Conservation (phyloP, 805 yeast species). For the Kodamaea leandrae region DNA sequence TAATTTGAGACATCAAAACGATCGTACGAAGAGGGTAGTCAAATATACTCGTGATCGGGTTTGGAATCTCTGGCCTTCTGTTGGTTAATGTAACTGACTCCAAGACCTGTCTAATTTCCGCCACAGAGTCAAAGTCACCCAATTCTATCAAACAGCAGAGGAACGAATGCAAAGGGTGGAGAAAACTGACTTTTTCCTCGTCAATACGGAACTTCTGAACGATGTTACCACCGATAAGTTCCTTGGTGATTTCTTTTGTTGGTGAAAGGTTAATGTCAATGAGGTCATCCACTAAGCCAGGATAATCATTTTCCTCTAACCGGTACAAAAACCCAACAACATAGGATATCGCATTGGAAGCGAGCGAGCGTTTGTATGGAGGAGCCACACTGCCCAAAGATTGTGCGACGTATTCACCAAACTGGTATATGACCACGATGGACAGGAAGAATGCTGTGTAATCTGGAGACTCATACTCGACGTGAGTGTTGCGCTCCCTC, state of each 20-base stretch:
- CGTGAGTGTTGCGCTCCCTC: slow-evolving; percentile 77
- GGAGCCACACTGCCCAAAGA: slow-evolving; percentile 26
- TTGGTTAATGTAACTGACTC: slow-evolving; percentile 12
- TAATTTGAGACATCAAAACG: slow-evolving; percentile 78
- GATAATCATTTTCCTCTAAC: slow-evolving; percentile 29
- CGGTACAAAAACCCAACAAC: slow-evolving; percentile 29
- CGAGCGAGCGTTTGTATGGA: slow-evolving; percentile 13
- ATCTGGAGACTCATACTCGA: slow-evolving; percentile 86
- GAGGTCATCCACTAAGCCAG: slow-evolving; percentile 25
- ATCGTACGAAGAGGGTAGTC: slow-evolving; percentile 78
- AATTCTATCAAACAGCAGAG: slow-evolving; percentile 69
- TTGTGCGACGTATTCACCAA: slow-evolving; percentile 53
- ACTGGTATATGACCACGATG: slow-evolving; percentile 62
- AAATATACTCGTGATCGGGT: slow-evolving; percentile 37
- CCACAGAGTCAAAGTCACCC: slow-evolving; percentile 27
- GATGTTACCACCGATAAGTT: slow-evolving; percentile 20
- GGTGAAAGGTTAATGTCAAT: slow-evolving; percentile 23
- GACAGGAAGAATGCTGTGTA: slow-evolving; percentile 72
- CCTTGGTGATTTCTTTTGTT: slow-evolving; percentile 18
- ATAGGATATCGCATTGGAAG: slow-evolving; percentile 28
- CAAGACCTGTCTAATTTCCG: slow-evolving; percentile 21
- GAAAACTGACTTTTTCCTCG: slow-evolving; percentile 56
- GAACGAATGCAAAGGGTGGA: slow-evolving; percentile 79
- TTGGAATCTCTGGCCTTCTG: slow-evolving; percentile 13
- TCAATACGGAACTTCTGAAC: slow-evolving; percentile 28